These are phyloP conservation scores for Acanthamoeba culbertsoni DNA, from an alignment of 208 protist species.

Conservation along the genomic window DNA sequence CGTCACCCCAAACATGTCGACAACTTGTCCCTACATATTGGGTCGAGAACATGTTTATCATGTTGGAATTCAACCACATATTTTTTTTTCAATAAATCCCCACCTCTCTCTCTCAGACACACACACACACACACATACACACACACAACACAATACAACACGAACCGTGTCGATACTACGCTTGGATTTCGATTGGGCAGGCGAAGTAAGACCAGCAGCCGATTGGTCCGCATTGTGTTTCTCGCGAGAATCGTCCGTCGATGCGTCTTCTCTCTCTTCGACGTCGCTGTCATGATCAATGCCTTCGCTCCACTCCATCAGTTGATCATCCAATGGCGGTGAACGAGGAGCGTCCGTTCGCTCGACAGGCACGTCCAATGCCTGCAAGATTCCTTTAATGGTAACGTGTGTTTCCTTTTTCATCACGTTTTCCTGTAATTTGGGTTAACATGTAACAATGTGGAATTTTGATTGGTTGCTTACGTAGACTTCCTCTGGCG, in stretches of 20 bases:
- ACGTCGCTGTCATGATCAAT: not conserved
- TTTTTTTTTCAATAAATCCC: too few species aligned
- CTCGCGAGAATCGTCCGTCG: not conserved
- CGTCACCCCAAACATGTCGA: slow-evolving; percentile 24
- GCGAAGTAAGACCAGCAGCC: not conserved
- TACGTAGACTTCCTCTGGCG: not conserved
- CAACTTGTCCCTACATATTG: not conserved
- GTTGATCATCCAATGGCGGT: too few species aligned
- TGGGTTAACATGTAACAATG: not conserved
- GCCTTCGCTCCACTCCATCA: not conserved
- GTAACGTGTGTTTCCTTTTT: not conserved
- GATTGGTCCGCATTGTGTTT: not conserved
- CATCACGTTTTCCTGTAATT: not conserved
- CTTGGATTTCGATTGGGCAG: not conserved
- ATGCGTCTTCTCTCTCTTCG: not conserved
- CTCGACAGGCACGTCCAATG: not conserved
- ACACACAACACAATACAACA: too few species aligned
- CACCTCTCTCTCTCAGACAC: too few species aligned
- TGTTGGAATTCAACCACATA: too few species aligned
- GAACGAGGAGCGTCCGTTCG: too few species aligned
- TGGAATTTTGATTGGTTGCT: not conserved
- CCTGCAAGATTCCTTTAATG: not conserved
- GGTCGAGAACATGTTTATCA: not conserved
- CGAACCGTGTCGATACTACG: not conserved
- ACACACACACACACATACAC: too few species aligned